Evolutionary conservation across 1,284 basidiomycete species (phyloP), one percentile per base, ranked within the genome.

Genomic region (Mycena sp.): DNA sequence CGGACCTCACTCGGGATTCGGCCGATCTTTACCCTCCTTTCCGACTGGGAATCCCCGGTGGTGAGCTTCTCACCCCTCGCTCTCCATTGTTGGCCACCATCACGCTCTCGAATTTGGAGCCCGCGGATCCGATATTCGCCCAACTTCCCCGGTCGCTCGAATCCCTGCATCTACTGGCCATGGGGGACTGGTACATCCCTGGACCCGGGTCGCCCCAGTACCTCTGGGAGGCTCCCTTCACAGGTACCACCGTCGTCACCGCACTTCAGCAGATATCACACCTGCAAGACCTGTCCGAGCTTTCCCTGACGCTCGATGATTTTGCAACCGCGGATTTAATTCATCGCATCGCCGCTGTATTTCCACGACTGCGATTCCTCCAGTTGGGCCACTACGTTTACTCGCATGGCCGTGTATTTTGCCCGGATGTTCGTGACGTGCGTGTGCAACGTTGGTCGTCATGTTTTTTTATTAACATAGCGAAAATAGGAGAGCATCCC

Each of bases 31-130:
- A 40, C 21, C 55, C 55, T 4, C 55, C 55, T 12, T 58, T 58
- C 45, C 17, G 35, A 28, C 45, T 58, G 14, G 55, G 55, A 6
- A 49, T 6, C 9, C 14, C 17, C 7, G 26, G 55, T 12, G 55
- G 55, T 2, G 10, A 21, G n/a, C 46, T 49, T 12, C 32, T 58
- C 10, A 35, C 54, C 3, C 3, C 4, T 23, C 7, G 21, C 19
- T 58, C 25, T 19, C 55, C 45, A 32, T 14, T 40, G 11, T n/a
- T 58, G 2, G 32, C 23, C 14, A 28, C 55, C 26, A 14, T 58
- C 25, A 49, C 55, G 3, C 55, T 58, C 46, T 58, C 55, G 12
- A 58, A 58, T 48, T 17, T 40, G 45, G 45, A 58, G 35, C 45
- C 46, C n/a, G 17, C 19, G n/a, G 55, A 58, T 30, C 55, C 55